Conservation (phyloP, 78 protist species). For the Isochrysis galbana region DNA sequence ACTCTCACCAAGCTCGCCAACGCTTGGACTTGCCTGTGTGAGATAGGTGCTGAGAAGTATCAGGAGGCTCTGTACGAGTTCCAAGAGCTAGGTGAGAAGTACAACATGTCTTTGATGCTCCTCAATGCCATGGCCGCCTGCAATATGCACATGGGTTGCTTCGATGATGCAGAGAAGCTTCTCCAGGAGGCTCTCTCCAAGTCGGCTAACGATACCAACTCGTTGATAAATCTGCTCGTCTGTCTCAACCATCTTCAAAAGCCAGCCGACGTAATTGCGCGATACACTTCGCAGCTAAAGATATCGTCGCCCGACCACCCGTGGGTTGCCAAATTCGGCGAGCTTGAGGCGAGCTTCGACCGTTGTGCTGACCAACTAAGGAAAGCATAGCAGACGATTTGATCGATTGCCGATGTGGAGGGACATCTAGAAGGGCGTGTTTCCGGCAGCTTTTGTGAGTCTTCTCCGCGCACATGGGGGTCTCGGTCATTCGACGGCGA, state of each 20-base stretch:
- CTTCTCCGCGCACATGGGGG: too few species aligned
- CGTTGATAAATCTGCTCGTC: not conserved
- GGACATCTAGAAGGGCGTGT: too few species aligned
- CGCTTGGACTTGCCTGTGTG: not conserved
- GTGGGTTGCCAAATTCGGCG: not conserved
- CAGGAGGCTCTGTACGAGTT: slow-evolving; percentile 8
- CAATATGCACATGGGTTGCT: not conserved
- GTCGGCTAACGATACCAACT: not conserved
- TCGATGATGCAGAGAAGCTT: not conserved
- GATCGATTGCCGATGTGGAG: too few species aligned
- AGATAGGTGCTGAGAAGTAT: not conserved
- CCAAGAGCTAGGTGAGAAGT: not conserved
- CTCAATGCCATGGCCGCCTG: not conserved
- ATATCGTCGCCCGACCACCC: not conserved
- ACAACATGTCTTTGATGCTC: not conserved
- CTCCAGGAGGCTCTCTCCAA: not conserved
- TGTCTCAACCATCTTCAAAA: not conserved
- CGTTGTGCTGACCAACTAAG: not conserved
- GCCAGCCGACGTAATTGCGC: not conserved
- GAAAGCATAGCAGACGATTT: not conserved
- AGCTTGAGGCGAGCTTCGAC: not conserved
- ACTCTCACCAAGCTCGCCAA: not conserved
- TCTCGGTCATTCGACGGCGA: too few species aligned
- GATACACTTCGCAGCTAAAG: not conserved
- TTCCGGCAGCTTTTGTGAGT: too few species aligned